A percentile compares a stretch with the other conserved stretches of the same genome.
Evolutionary conservation across 306 rosid genomes (phyloP).

Genomic region (Neltuma alba): DNA sequence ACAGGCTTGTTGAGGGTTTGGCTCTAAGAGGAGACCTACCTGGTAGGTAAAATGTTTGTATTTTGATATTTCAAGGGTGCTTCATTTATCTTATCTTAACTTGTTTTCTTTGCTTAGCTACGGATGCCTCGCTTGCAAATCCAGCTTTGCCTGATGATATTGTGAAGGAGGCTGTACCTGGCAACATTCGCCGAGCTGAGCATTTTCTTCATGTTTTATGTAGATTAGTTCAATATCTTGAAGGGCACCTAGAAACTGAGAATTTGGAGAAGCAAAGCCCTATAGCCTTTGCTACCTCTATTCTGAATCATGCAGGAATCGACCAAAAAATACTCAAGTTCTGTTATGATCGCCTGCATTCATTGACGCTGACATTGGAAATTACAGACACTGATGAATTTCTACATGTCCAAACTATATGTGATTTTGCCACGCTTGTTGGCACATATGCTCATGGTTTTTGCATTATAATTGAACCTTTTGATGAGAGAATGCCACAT

Average conservation of each 20-base stretch:
- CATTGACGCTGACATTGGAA: conserved; percentile 88
- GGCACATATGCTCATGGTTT: conserved; percentile 92
- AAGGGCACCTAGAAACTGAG: conserved; percentile 87
- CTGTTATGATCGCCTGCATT: conserved; percentile 93
- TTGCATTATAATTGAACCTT: conserved; percentile 87
- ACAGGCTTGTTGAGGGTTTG: conserved; percentile 89
- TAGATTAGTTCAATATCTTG: conserved; percentile 86
- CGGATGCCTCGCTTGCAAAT: conserved; percentile 85
- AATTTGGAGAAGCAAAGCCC: conserved; percentile 89
- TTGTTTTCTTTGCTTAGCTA: conserved; percentile 51
- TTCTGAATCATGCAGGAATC: conserved; percentile 80
- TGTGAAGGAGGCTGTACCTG: conserved; percentile 95
- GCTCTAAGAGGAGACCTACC: conserved; percentile 91
- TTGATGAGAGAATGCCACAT: conserved; percentile 97
- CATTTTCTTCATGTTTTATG: conserved; percentile 79
- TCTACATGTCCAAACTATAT: conserved; percentile 85
- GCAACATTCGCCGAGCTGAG: conserved; percentile 91
- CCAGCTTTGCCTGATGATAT: conserved; percentile 93
- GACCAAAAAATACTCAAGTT: conserved; percentile 88
- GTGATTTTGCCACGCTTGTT: conserved; percentile 95
- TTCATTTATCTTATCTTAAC: conserved; percentile 6
- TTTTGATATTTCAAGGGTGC: conserved; percentile 16
- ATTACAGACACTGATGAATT: conserved; percentile 92
- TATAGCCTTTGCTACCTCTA: conserved; percentile 65
- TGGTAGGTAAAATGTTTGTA: conserved; percentile 43